Percentiles rank a stretch among this genome's conserved stretches.
phyloP scores from a whole-genome alignment of 257 asterid species.

The Solanum paucissectum region DNA sequence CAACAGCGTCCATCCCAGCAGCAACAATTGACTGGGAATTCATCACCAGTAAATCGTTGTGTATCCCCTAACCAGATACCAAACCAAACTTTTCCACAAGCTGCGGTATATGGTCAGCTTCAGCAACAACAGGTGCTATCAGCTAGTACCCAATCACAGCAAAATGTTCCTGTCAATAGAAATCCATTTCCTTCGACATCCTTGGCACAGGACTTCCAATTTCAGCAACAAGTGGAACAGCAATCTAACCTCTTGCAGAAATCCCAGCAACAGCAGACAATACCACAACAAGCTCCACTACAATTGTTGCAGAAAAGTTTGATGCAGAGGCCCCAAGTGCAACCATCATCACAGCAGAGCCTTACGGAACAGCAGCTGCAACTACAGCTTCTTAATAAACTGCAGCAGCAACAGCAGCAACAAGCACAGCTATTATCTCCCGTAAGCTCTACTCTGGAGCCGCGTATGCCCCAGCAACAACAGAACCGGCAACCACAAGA shows the following conservation, averaged over 20 bases:
- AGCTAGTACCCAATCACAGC: constrained; percentile 33
- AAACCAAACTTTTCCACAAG: constrained; percentile 46
- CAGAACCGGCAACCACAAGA: constrained; percentile 47
- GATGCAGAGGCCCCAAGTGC: constrained; percentile 45
- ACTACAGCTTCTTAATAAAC: constrained; percentile 64
- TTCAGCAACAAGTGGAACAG: constrained; percentile 56
- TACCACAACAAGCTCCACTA: constrained; percentile 34
- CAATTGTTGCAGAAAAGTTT: constrained; percentile 45
- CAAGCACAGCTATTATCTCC: constrained; percentile 40
- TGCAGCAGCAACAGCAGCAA: constrained; percentile 38
- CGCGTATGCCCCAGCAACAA: constrained; percentile 45
- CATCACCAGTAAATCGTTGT: constrained; percentile 25
- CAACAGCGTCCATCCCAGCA: constrained; percentile 19
- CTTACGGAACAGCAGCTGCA: constrained; percentile 69
- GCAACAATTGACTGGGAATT: constrained; percentile 22
- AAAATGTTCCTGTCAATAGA: constrained; percentile 21
- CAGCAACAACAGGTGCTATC: constrained; percentile 51
- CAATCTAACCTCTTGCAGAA: constrained; percentile 38
- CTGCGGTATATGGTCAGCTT: constrained; percentile 34
- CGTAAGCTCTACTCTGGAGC: constrained; percentile 35
- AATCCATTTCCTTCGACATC: constrained; percentile 46
- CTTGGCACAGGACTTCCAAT: constrained; percentile 43
- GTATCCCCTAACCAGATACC: constrained; percentile 23
- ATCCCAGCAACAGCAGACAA: constrained; percentile 51
- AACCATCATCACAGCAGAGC: constrained; percentile 38